These are phyloP conservation scores for Ricinus communis DNA, from an alignment of 345 rosid genomes.

Conservation along the genomic window DNA sequence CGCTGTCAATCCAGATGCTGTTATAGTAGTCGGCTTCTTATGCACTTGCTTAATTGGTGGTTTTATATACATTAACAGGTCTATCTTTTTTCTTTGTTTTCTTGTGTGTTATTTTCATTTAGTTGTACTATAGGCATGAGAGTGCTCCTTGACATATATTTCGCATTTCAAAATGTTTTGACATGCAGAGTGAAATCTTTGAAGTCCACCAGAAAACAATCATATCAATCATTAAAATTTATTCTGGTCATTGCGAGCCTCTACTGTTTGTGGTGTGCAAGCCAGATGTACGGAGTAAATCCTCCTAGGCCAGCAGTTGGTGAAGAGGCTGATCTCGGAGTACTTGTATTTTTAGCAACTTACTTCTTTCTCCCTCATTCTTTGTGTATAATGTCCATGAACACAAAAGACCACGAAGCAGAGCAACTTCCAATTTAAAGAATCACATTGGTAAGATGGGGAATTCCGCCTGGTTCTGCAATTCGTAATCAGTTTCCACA, in stretches of 20 bases:
- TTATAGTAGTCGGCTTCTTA: conserved; percentile 48
- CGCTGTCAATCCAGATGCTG: conserved; percentile 63
- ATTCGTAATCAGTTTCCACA: background rate
- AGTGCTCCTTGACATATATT: conserved; percentile 3
- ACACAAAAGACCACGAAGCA: conserved; percentile 26
- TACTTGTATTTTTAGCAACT: conserved; percentile 44
- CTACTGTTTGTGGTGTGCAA: conserved; percentile 62
- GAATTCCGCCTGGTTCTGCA: background rate
- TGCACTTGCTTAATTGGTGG: conserved; percentile 53
- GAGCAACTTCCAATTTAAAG: conserved; percentile 38
- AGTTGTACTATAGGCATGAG: background rate
- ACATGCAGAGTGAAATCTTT: conserved; percentile 38
- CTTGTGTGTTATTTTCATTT: background rate
- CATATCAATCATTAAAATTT: conserved; percentile 40
- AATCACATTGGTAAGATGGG: background rate
- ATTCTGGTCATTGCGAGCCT: conserved; percentile 40
- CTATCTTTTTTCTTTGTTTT: background rate
- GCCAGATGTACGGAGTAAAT: conserved; percentile 56
- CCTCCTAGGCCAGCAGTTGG: conserved; percentile 69
- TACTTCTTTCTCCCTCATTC: conserved; percentile 57
- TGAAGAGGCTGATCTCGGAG: conserved; percentile 77
- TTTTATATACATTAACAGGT: conserved; percentile 65
- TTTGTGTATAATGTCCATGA: conserved; percentile 50
- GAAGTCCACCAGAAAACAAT: conserved; percentile 29
- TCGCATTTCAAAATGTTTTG: background rate